Evolutionary conservation across 768 basidiomycete genomes (phyloP).

Genomic region (Fomitopsis pulvina): DNA sequence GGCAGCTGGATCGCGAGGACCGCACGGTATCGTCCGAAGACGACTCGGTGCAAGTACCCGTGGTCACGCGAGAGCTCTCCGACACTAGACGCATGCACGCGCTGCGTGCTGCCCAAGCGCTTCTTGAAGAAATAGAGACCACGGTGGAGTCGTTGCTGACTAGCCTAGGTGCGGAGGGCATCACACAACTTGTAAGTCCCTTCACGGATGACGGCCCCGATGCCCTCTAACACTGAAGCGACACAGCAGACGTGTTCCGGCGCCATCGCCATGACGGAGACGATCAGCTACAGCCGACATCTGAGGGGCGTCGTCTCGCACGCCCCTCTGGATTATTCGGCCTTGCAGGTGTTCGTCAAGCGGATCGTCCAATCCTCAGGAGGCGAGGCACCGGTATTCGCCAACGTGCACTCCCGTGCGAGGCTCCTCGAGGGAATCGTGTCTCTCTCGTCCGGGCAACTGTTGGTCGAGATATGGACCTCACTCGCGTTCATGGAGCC

Average conservation of each 20-base stretch:
- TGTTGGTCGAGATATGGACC: slow-evolving; percentile 22
- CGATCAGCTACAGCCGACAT: slow-evolving; percentile 7
- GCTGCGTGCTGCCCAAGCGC: background rate
- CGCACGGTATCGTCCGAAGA: background rate
- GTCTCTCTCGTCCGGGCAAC: slow-evolving; percentile 63
- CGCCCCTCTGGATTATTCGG: slow-evolving; percentile 54
- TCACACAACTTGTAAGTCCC: background rate
- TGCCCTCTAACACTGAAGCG: background rate
- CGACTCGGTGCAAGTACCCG: background rate
- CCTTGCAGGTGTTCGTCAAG: slow-evolving; percentile 48
- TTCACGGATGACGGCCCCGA: background rate
- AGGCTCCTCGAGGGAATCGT: slow-evolving; percentile 40
- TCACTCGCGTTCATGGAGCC: slow-evolving; percentile 4
- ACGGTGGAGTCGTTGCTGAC: background rate
- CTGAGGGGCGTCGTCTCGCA: background rate
- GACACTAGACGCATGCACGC: slow-evolving; percentile 3
- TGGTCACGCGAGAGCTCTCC: background rate
- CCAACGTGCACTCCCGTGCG: slow-evolving; percentile 25
- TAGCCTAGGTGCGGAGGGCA: background rate
- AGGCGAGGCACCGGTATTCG: slow-evolving; percentile 28
- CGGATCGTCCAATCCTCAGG: slow-evolving; percentile 43
- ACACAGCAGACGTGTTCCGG: background rate
- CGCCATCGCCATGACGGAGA: background rate
- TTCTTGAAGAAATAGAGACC: background rate
- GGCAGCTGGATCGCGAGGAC: background rate